phyloP scores from a whole-genome alignment of 495 filamentous ascomycete genomes.

The Tuber indicum region DNA sequence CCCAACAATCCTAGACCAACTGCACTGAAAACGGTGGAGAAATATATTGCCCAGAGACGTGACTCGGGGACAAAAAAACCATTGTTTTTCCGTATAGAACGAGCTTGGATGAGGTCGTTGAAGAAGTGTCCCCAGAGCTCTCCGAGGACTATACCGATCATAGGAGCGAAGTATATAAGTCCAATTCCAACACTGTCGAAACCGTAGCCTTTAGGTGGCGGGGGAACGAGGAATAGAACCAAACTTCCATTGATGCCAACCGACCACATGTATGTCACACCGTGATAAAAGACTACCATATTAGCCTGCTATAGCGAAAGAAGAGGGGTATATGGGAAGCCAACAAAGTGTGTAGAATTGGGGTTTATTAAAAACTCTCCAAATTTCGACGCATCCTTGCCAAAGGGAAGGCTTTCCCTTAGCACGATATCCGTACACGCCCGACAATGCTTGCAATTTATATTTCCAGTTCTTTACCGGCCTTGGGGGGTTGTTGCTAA shows the following conservation, averaged over 20 bases:
- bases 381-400: constrained; percentile 23
- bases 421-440: constrained; percentile 26
- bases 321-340: not conserved
- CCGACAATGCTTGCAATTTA: constrained; percentile 23
- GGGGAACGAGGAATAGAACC: constrained; percentile 26
- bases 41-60: constrained; percentile 28
- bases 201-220: constrained; percentile 28
- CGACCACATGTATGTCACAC: constrained; percentile 35
- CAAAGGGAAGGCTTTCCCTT: constrained; percentile 20
- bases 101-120: constrained; percentile 31
- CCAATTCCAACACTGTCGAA: constrained; percentile 25
- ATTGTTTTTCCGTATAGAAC: constrained; percentile 17
- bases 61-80: constrained; percentile 32
- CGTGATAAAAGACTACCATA: constrained; percentile 29
- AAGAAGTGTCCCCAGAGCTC: constrained; percentile 38
- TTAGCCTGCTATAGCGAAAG: constrained; percentile 4
- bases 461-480: constrained; percentile 15
- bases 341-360: constrained; percentile 34
- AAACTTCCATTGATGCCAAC: constrained; percentile 39
- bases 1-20: constrained; percentile 27
- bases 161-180: constrained; percentile 36
- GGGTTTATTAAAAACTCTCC: constrained; percentile 25
- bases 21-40: constrained; percentile 20
- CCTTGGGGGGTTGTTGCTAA: constrained; percentile 28
- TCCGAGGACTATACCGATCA: constrained; percentile 30